Evolutionary conservation across 2,329 filamentous ascomycete species (phyloP).

Genomic region (Trichophyton benhamiae): DNA sequence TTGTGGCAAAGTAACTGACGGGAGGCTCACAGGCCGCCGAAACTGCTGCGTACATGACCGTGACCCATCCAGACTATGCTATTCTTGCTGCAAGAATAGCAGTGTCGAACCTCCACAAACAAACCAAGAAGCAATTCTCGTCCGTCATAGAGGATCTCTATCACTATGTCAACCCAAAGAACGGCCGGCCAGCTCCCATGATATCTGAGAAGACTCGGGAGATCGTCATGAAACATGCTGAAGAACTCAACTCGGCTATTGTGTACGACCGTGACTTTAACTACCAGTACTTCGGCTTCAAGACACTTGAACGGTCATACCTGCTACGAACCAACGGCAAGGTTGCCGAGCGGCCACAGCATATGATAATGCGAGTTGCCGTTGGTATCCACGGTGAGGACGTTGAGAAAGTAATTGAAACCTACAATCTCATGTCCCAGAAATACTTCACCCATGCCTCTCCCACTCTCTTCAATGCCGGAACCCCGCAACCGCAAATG

Average conservation of each 20-base stretch:
- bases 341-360: conserved; percentile 92
- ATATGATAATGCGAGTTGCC: conserved; percentile 99
- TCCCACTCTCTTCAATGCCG: conserved; percentile 94
- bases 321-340: conserved; percentile 90
- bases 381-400: conserved; percentile 94
- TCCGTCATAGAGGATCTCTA: conserved; percentile 85
- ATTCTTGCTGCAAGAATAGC: conserved; percentile 96
- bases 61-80: conserved; percentile 97
- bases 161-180: conserved; percentile 93
- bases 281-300: conserved; percentile 99
- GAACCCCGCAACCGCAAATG: conserved; percentile 85
- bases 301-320: conserved; percentile 96
- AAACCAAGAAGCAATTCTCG: conserved; percentile 99
- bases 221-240: conserved; percentile 86
- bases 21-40: conserved; percentile 63
- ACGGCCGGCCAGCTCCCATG: conserved; percentile 74
- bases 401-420: conserved; percentile 89
- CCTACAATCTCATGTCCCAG: conserved; percentile 97
- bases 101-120: conserved; percentile 98
- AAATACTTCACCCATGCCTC: conserved; percentile 98
- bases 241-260: conserved; percentile 96
- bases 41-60: conserved; percentile 99
- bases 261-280: conserved; percentile 99
- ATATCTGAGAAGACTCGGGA: conserved; percentile 86
- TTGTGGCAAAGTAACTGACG: conserved; percentile 1